These are phyloP conservation scores for Claviceps spartinae DNA, from an alignment of 2,329 filamentous ascomycete genomes.

Conservation along the genomic window DNA sequence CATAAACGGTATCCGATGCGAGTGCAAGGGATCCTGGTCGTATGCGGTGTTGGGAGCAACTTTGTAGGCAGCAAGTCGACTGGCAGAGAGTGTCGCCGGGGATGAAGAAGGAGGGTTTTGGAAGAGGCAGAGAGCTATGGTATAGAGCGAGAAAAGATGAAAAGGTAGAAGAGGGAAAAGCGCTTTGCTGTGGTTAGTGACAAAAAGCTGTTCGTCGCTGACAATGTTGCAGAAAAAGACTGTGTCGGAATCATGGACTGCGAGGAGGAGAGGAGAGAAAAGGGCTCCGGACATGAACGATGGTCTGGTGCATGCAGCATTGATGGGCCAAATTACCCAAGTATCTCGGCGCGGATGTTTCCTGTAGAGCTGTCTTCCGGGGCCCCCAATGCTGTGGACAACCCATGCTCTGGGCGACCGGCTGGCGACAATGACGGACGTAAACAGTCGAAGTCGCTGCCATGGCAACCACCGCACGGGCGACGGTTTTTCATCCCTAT, in stretches of 20 bases:
- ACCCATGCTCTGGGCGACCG: neutral
- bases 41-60: neutral
- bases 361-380: no score
- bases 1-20: constrained; percentile 12
- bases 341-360: no score
- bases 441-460: constrained; percentile 24
- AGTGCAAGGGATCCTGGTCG: neutral
- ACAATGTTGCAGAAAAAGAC: constrained; percentile 1
- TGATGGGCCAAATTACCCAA: no score
- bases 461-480: constrained; percentile 21
- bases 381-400: no score
- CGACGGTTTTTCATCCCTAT: neutral
- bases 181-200: constrained; percentile 20
- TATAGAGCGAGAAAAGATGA: neutral
- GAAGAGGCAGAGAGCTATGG: neutral
- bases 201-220: constrained; percentile 9
- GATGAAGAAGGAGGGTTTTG: neutral
- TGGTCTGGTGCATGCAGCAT: neutral
- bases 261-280: neutral
- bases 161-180: constrained; percentile 10
- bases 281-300: neutral
- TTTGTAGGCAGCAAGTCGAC: neutral
- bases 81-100: neutral
- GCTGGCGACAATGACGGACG: constrained; percentile 11
- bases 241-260: neutral